These are phyloP conservation scores for Eurotiales sp. DNA, from an alignment of 2,329 filamentous ascomycete species.

Conservation along the genomic window DNA sequence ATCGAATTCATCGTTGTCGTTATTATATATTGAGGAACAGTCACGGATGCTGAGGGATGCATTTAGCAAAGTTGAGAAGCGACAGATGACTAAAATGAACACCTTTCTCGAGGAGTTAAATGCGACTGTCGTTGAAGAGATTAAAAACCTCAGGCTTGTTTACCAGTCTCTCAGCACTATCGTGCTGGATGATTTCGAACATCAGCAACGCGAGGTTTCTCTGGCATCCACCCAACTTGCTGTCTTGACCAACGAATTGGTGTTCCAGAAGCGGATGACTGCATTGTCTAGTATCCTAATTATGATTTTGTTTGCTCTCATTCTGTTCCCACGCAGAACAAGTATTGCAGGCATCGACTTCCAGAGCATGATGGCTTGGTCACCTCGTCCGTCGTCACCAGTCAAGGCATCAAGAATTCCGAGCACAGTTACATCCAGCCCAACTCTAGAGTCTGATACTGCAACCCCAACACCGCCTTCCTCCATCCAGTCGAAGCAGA, in stretches of 20 bases:
- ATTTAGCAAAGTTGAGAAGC: conserved; percentile 79
- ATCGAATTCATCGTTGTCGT: conserved; percentile 83
- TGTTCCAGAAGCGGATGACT: conserved; percentile 81
- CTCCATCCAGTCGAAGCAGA: background rate
- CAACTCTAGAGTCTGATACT: conserved; percentile 6
- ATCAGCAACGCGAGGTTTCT: conserved; percentile 77
- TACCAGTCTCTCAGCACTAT: conserved; percentile 98
- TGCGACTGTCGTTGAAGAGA: conserved; percentile 75
- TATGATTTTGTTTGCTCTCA: conserved; percentile 78
- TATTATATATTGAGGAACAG: conserved; percentile 96
- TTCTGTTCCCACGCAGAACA: conserved; percentile 64
- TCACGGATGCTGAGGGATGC: conserved; percentile 85
- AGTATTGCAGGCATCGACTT: conserved; percentile 40
- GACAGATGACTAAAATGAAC: conserved; percentile 78
- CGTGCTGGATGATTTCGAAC: conserved; percentile 82
- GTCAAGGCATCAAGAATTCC: conserved; percentile 18
- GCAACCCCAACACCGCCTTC: conserved; percentile 3
- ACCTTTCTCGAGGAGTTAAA: conserved; percentile 83
- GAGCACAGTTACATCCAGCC: conserved; percentile 5
- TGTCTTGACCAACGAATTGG: conserved; percentile 87
- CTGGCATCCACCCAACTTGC: conserved; percentile 70
- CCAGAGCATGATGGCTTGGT: conserved; percentile 44
- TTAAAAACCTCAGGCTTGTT: conserved; percentile 72
- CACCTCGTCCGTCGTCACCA: conserved; percentile 40
- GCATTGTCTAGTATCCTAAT: conserved; percentile 87